Evolutionary conservation across 176 grass and related monocot genomes (phyloP).

Genomic region (Ensete ventricosum): DNA sequence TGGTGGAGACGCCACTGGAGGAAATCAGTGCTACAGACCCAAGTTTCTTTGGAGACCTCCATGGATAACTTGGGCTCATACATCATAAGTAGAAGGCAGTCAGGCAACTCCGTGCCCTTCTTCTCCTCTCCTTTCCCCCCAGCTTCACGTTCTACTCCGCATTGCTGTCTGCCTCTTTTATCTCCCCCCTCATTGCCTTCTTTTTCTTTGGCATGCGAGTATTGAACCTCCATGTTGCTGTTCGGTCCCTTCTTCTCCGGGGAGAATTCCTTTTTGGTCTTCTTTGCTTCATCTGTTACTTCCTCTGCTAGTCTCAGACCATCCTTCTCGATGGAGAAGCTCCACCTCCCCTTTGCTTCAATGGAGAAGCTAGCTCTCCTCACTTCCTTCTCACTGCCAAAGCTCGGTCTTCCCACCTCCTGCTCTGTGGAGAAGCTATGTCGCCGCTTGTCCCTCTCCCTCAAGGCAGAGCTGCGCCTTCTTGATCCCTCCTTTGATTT

Average conservation of each 20-base stretch:
- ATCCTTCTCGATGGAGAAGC: conserved; percentile 80
- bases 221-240: background rate
- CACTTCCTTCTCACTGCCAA: conserved; percentile 52
- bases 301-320: conserved; percentile 42
- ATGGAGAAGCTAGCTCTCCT: conserved; percentile 84
- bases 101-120: conserved; percentile 60
- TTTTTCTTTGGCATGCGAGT: background rate
- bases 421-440: conserved; percentile 80
- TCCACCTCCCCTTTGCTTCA: conserved; percentile 54
- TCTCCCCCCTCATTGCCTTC: background rate
- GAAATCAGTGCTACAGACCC: conserved; percentile 89
- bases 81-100: conserved; percentile 97
- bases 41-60: conserved; percentile 96
- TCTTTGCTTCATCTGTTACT: conserved; percentile 24
- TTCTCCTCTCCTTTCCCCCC: conserved; percentile 36
- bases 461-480: conserved; percentile 32
- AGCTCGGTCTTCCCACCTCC: conserved; percentile 51
- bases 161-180: background rate
- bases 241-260: background rate
- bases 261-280: conserved; percentile 25
- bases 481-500: conserved; percentile 18
- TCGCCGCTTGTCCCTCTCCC: conserved; percentile 42
- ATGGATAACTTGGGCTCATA: conserved; percentile 96
- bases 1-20: conserved; percentile 59
- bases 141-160: conserved; percentile 18